These are phyloP conservation scores for Xylaria sp. DNA, from an alignment of 2,329 filamentous ascomycete species.

Conservation along the genomic window DNA sequence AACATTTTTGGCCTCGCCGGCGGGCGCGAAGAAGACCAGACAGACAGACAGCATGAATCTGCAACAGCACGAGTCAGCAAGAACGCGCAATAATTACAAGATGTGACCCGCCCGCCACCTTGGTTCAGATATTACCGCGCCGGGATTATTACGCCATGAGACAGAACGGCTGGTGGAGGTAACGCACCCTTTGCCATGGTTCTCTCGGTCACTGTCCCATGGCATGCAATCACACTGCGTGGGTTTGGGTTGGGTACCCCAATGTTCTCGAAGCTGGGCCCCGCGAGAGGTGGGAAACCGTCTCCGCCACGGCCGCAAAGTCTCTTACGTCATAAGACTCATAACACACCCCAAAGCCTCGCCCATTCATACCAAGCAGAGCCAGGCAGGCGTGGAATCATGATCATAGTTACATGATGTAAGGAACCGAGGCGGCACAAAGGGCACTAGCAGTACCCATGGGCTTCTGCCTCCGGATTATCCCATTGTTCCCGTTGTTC, in stretches of 20 bases:
- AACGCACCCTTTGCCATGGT: too few species aligned
- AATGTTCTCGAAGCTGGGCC: too few species aligned
- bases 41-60: too few species aligned
- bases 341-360: background rate
- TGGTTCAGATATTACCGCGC: too few species aligned
- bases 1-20: too few species aligned
- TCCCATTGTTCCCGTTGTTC: constrained; percentile 29
- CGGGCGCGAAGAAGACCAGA: too few species aligned
- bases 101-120: background rate
- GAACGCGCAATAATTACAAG: too few species aligned
- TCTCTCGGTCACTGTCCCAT: too few species aligned
- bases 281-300: constrained; percentile 9
- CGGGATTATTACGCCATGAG: constrained; percentile 1
- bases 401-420: constrained; percentile 23
- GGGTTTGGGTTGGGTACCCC: background rate
- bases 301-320: constrained; percentile 8
- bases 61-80: too few species aligned
- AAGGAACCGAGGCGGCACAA: background rate
- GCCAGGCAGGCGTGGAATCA: constrained; percentile 10
- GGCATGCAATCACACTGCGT: background rate
- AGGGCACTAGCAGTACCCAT: background rate
- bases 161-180: background rate
- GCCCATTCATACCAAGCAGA: constrained; percentile 1
- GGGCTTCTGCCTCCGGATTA: constrained; percentile 14
- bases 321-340: constrained; percentile 32